Base-by-base conservation (phyloP, 179 eudicot genomes). In the Beta lomatogona region DNA sequence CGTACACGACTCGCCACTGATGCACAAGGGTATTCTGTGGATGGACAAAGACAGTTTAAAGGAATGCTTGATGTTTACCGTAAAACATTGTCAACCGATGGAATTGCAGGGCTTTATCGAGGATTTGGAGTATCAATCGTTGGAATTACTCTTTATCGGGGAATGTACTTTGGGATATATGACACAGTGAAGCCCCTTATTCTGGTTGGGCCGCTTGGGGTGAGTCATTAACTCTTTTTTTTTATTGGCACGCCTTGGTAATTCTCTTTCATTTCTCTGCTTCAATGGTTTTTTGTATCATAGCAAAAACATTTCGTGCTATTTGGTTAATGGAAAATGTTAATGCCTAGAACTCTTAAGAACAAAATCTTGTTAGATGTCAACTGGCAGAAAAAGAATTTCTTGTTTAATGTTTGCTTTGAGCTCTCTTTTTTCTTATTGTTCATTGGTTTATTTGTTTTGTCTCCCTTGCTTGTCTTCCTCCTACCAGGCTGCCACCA, bases 141-240 rank as follows among this genome's bases (percentile, higher is more conserved):
- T 73, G 99, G 99, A 79, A 97, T 97, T 55, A 97, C 99, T 82
- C 93, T 97, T 53, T 97, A 97, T 76, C 91, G 99, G 79, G 99
- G 99, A 55, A 77, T 97, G 93, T 94, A 94, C 83, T 94, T 97
- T 84, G 97, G 99, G 82, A 88, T 97, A 68, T 97, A 97, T 85
- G 99, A 97, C 88, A 91, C 95, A 67, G 31, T 93, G 92, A 94
- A 94, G 77, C 99, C 99, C 57, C 68, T 91, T 88, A 90, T 93
- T 85, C 85, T 97, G 87, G 92, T 93, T 76, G 99, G 97, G 59
- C 86, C 92, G 16, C 82, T 97, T 74, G 89, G 93, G 94, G 99
- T 94, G 58, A 81, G 87, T 66, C 68, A 72, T 70, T 44, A 46
- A 44, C 70, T 36, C 41, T 75, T 60, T 22, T 48, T 14, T 44